Percentiles rank a stretch among this genome's conserved stretches.
phyloP scores from a whole-genome alignment of 768 basidiomycete species.

The Auriscalpium microsporum region DNA sequence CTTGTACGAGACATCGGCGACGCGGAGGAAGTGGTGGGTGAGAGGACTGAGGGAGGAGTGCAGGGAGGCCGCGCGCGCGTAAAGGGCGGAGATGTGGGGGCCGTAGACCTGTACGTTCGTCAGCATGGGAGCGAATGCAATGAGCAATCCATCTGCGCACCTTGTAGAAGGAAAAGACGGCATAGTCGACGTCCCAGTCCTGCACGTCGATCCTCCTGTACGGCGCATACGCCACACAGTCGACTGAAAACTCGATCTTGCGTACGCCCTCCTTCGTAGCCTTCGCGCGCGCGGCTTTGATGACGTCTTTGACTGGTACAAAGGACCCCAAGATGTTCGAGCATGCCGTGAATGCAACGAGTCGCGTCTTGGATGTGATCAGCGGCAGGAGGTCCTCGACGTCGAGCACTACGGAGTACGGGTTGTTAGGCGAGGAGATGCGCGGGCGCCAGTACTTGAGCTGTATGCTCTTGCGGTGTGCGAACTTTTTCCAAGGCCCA shows the following conservation, averaged over 20 bases:
- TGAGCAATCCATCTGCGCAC: slow-evolving; percentile 24
- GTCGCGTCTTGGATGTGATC: slow-evolving; percentile 54
- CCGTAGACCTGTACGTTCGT: slow-evolving; percentile 52
- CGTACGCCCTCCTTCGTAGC: slow-evolving; percentile 43
- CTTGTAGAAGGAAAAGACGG: slow-evolving; percentile 70
- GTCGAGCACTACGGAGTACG: slow-evolving; percentile 53
- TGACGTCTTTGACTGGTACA: slow-evolving; percentile 50
- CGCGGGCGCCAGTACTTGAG: slow-evolving; percentile 54
- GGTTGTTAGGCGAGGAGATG: slow-evolving; percentile 35
- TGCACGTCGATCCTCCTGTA: slow-evolving; percentile 64
- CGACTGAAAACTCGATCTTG: slow-evolving; percentile 61
- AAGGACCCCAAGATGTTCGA: slow-evolving; percentile 70
- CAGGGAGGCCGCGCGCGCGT: slow-evolving; percentile 45
- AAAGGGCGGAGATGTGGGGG: slow-evolving; percentile 60
- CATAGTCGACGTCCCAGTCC: slow-evolving; percentile 72
- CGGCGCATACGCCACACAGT: slow-evolving; percentile 75
- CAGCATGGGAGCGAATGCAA: not conserved
- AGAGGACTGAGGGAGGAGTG: slow-evolving; percentile 45
- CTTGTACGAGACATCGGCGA: slow-evolving; percentile 42
- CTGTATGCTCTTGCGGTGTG: slow-evolving; percentile 42
- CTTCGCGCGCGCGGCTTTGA: slow-evolving; percentile 39
- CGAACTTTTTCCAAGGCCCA: slow-evolving; percentile 72
- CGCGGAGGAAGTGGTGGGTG: slow-evolving; percentile 61
- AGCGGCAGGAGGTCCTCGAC: slow-evolving; percentile 52
- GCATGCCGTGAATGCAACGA: slow-evolving; percentile 66